A percentile compares a stretch with the other conserved stretches of the same genome.
Conservation (phyloP, 495 filamentous ascomycete genomes). For the Tetracladium setigerum region DNA sequence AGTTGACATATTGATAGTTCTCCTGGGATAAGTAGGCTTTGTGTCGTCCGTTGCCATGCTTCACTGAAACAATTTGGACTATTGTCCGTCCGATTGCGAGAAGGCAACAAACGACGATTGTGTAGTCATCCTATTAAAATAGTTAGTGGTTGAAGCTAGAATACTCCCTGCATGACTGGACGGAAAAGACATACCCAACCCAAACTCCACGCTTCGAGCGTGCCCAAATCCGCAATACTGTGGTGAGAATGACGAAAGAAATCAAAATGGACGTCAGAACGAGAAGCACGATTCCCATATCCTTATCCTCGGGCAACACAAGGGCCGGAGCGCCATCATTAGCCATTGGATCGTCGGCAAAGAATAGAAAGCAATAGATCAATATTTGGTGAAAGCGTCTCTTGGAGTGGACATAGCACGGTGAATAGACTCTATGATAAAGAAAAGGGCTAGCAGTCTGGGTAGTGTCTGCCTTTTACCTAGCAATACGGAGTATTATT, state of each 20-base stretch:
- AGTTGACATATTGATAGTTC: conserved; percentile 14
- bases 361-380: no score
- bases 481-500: no score
- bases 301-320: neutral
- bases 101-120: conserved; percentile 13
- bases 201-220: conserved; percentile 4
- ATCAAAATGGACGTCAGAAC: conserved; percentile 16
- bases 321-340: no score
- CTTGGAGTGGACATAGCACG: no score
- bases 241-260: conserved; percentile 13
- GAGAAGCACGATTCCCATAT: conserved; percentile 17
- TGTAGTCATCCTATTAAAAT: conserved; percentile 20
- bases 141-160: neutral
- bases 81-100: conserved; percentile 2
- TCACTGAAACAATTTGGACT: conserved; percentile 8
- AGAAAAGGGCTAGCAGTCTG: no score
- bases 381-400: no score
- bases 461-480: no score
- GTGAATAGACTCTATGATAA: no score
- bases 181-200: neutral
- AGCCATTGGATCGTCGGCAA: no score
- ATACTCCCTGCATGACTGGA: no score
- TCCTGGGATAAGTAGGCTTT: conserved; percentile 14
- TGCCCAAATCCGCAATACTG: conserved; percentile 15
- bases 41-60: conserved; percentile 22